These are phyloP conservation scores for Corymbia maculata DNA, from an alignment of 345 rosid species.

Conservation along the genomic window DNA sequence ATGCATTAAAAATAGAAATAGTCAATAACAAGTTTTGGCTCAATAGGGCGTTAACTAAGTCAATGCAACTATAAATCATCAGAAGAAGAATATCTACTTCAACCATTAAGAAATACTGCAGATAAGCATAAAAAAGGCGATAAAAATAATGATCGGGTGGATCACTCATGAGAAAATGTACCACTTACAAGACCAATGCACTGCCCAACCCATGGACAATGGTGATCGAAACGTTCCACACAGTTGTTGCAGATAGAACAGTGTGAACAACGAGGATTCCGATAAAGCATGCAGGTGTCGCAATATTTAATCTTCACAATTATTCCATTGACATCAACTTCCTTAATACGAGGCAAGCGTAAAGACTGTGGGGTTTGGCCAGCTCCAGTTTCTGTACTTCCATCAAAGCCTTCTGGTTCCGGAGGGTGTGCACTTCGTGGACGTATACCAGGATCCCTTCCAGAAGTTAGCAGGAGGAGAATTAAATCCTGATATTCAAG, in stretches of 20 bases:
- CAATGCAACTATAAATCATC: neutral
- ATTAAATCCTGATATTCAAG: constrained; percentile 49
- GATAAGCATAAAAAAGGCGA: neutral
- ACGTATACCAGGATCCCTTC: constrained; percentile 95
- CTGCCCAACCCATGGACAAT: constrained; percentile 99
- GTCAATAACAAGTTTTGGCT: neutral
- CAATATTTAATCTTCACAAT: constrained; percentile 81
- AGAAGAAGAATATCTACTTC: neutral
- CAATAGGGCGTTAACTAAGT: neutral
- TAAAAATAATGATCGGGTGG: neutral
- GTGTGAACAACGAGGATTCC: constrained; percentile 98
- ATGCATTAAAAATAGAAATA: neutral
- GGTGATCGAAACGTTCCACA: constrained; percentile 93
- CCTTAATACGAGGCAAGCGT: constrained; percentile 81
- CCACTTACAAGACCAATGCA: constrained; percentile 84
- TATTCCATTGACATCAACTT: constrained; percentile 74
- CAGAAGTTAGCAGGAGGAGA: constrained; percentile 86
- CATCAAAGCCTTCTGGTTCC: constrained; percentile 73
- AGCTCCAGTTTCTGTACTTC: constrained; percentile 41
- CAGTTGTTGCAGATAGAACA: constrained; percentile 99
- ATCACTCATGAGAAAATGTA: neutral
- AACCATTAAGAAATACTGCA: neutral
- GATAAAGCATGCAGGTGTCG: constrained; percentile 96
- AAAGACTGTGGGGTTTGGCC: constrained; percentile 79
- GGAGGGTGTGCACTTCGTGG: constrained; percentile 98